Conservation (phyloP, 306 rosid genomes). For the Rosa lucieae region DNA sequence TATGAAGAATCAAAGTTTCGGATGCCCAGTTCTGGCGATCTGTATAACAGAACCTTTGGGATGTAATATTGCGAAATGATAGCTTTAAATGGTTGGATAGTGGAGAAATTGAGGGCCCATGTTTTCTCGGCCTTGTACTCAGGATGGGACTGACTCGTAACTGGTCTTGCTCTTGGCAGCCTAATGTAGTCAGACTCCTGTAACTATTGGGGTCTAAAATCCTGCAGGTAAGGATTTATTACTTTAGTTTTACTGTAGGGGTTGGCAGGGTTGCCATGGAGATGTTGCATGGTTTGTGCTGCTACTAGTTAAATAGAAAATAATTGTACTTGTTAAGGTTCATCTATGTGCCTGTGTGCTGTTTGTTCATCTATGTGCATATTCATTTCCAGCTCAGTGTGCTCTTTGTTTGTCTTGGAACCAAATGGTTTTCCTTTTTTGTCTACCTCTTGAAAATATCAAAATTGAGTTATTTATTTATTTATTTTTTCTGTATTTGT, state of each 20-base stretch:
- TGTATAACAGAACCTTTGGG: constrained; percentile 82
- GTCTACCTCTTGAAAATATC: background rate
- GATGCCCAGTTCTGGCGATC: constrained; percentile 74
- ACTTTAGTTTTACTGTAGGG: background rate
- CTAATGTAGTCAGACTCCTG: constrained; percentile 39
- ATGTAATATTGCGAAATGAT: constrained; percentile 46
- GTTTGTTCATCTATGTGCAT: background rate
- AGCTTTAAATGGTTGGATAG: constrained; percentile 30
- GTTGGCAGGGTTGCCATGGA: background rate
- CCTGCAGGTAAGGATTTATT: constrained; percentile 50
- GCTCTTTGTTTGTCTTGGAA: background rate
- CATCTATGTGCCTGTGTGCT: background rate
- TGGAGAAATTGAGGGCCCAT: constrained; percentile 28
- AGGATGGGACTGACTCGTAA: constrained; percentile 43
- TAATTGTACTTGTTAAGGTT: background rate
- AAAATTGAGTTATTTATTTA: background rate
- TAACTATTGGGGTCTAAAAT: constrained; percentile 34
- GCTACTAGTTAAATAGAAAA: background rate
- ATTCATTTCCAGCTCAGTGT: background rate
- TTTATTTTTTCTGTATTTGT: background rate
- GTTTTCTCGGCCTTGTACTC: constrained; percentile 35
- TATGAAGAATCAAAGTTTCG: constrained; percentile 78
- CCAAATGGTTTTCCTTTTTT: background rate
- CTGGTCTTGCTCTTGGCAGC: constrained; percentile 41
- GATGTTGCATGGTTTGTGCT: background rate